A percentile compares a stretch with the other conserved stretches of the same genome.
phyloP scores from a whole-genome alignment of 257 asterid genomes.

The Penstemon davidsonii region DNA sequence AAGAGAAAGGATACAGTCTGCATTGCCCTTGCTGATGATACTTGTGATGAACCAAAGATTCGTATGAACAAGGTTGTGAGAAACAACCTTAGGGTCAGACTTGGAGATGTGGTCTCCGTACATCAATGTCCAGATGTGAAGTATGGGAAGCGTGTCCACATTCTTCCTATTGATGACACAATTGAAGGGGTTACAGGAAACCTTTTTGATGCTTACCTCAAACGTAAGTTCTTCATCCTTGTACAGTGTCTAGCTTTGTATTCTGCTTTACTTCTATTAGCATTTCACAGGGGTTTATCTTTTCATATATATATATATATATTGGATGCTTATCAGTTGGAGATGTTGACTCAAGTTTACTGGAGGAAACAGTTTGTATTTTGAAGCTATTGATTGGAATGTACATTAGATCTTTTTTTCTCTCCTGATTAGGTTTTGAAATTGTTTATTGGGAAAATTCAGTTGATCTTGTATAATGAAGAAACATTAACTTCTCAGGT shows the following conservation, averaged over 20 bases:
- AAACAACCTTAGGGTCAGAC: conserved; percentile 58
- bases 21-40: conserved; percentile 69
- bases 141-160: conserved; percentile 59
- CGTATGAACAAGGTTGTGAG: conserved; percentile 78
- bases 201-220: conserved; percentile 62
- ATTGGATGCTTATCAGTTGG: too few relatives aligned
- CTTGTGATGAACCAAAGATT: conserved; percentile 64
- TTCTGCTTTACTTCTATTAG: background rate
- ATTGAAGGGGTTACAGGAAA: conserved; percentile 72
- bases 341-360: too few relatives aligned
- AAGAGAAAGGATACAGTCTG: conserved; percentile 67
- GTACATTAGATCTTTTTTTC: too few relatives aligned
- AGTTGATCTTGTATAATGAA: too few relatives aligned
- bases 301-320: too few relatives aligned
- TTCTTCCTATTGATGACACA: conserved; percentile 59
- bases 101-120: conserved; percentile 73
- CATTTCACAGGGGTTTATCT: too few relatives aligned
- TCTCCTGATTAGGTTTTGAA: too few relatives aligned
- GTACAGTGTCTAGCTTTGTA: background rate
- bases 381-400: too few relatives aligned
- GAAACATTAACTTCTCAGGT: too few relatives aligned
- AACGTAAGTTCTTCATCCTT: conserved; percentile 47
- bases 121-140: conserved; percentile 68
- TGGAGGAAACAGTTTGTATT: too few relatives aligned
- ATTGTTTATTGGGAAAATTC: too few relatives aligned